These are phyloP conservation scores for Cichorium intybus DNA, from an alignment of 140 eudicot species.

Conservation along the genomic window DNA sequence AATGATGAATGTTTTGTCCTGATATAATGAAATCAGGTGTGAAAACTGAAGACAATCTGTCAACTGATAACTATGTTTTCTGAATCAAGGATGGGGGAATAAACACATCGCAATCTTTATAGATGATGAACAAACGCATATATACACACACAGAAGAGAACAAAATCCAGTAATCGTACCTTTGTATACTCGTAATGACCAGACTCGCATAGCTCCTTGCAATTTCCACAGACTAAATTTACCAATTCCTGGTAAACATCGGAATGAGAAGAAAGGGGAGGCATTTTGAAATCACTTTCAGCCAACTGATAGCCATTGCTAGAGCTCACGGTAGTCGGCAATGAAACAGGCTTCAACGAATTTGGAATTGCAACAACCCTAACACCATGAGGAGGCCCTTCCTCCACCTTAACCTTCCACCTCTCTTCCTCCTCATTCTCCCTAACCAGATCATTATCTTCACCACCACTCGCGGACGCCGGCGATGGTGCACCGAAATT, in stretches of 20 bases:
- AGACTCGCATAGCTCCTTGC: conserved; percentile 54
- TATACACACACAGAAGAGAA: not conserved
- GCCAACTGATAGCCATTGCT: conserved; percentile 18
- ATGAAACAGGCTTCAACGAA: conserved; percentile 60
- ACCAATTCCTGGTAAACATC: conserved; percentile 60
- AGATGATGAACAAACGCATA: no score
- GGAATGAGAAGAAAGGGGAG: conserved; percentile 69
- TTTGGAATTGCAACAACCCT: conserved; percentile 84
- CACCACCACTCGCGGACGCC: conserved; percentile 17
- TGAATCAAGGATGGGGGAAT: conserved; percentile 10
- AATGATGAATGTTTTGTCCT: conserved; percentile 49
- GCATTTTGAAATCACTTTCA: conserved; percentile 52
- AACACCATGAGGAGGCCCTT: conserved; percentile 93
- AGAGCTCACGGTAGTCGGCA: conserved; percentile 31
- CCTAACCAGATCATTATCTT: conserved; percentile 23
- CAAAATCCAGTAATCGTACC: conserved; percentile 42
- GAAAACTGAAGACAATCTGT: not conserved
- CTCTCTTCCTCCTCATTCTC: conserved; percentile 36
- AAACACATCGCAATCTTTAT: no score
- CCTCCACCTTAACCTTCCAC: conserved; percentile 82
- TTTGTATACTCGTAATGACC: conserved; percentile 53
- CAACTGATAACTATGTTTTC: not conserved
- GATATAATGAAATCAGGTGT: conserved; percentile 18
- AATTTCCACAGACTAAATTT: conserved; percentile 57
- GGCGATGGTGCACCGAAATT: conserved; percentile 43